phyloP scores from a whole-genome alignment of 2,329 filamentous ascomycete species.

The Alternaria ethzedia region DNA sequence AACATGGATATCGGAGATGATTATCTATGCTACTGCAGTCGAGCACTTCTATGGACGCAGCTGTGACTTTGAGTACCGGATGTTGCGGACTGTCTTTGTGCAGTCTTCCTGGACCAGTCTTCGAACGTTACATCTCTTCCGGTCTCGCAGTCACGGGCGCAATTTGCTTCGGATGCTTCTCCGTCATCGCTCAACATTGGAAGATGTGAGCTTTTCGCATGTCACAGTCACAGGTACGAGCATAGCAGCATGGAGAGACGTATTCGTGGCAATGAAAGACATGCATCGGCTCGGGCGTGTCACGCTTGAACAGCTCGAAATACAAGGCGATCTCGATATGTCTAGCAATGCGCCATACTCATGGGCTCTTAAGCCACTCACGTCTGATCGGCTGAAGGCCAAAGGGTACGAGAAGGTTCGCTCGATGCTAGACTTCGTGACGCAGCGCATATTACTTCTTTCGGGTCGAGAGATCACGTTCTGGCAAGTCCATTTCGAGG shows the following conservation, averaged over 20 bases:
- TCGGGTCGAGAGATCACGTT: background rate
- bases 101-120: background rate
- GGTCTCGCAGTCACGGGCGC: background rate
- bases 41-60: background rate
- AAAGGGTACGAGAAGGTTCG: background rate
- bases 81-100: background rate
- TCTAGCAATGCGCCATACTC: background rate
- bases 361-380: background rate
- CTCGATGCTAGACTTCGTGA: background rate
- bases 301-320: background rate
- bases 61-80: background rate
- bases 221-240: background rate
- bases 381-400: background rate
- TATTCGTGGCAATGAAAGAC: background rate
- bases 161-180: background rate
- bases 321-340: background rate
- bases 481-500: background rate
- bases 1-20: background rate
- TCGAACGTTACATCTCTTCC: background rate
- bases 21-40: background rate
- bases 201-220: background rate
- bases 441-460: background rate
- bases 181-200: background rate
- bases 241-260: background rate
- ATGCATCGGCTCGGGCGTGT: background rate